Conservation (phyloP, 2,329 filamentous ascomycete species). For the Pseudogymnoascus sp. region DNA sequence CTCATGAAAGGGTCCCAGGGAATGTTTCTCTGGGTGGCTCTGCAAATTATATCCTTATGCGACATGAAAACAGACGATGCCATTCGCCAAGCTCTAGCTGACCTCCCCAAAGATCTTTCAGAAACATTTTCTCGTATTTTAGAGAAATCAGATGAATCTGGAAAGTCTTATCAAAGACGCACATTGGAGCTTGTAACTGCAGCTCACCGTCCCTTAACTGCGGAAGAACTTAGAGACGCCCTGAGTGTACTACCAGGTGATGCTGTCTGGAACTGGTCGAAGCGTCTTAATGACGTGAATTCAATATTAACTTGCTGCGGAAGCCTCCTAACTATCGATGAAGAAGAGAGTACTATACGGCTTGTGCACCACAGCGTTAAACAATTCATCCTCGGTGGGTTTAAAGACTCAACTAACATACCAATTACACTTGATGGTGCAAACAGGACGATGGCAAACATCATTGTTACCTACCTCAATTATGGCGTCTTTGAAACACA, state of each 20-base stretch:
- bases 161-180: conserved; percentile 21
- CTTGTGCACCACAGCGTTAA: conserved; percentile 33
- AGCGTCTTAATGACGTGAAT: conserved; percentile 25
- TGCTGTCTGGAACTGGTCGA: conserved; percentile 21
- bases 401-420: conserved; percentile 14
- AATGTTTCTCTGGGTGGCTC: conserved; percentile 35
- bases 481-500: conserved; percentile 24
- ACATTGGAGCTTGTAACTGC: conserved; percentile 30
- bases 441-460: conserved; percentile 20
- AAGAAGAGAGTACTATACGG: conserved; percentile 28
- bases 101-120: conserved; percentile 29
- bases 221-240: conserved; percentile 33
- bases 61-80: conserved; percentile 30
- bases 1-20: conserved; percentile 28
- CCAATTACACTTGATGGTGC: conserved; percentile 16
- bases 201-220: conserved; percentile 28
- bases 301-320: conserved; percentile 28
- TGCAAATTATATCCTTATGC: conserved; percentile 33
- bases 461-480: conserved; percentile 28
- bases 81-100: conserved; percentile 28
- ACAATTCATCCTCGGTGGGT: conserved; percentile 27
- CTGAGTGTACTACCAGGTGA: conserved; percentile 32
- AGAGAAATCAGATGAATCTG: conserved; percentile 14
- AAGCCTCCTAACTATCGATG: conserved; percentile 30
- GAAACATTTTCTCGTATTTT: conserved; percentile 31